phyloP scores from a whole-genome alignment of 768 basidiomycete species.

The Leccinum broughii region DNA sequence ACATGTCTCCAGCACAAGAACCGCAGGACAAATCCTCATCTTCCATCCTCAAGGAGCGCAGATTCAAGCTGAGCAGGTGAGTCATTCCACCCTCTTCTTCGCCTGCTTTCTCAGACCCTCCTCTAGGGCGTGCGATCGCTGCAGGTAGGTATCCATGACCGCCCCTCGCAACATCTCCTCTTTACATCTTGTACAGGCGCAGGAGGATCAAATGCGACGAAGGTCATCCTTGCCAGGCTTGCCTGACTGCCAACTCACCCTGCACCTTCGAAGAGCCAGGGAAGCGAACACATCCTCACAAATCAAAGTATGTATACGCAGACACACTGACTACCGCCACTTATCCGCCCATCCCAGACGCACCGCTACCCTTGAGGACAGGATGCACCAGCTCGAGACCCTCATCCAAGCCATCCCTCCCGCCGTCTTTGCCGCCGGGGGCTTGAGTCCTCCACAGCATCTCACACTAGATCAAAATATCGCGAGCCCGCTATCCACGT shows the following conservation, averaged over 20 bases:
- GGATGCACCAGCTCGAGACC: slow-evolving; percentile 86
- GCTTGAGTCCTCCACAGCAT: slow-evolving; percentile 36
- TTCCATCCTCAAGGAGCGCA: slow-evolving; percentile 69
- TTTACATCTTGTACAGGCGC: slow-evolving; percentile 47
- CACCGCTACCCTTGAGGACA: slow-evolving; percentile 80
- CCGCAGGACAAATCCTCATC: slow-evolving; percentile 46
- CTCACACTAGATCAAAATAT: slow-evolving; percentile 36
- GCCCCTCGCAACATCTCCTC: neutral
- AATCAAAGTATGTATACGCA: slow-evolving; percentile 69
- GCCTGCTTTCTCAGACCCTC: slow-evolving; percentile 9
- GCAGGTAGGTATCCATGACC: slow-evolving; percentile 59
- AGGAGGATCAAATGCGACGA: slow-evolving; percentile 87
- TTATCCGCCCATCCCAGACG: slow-evolving; percentile 44
- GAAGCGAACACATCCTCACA: slow-evolving; percentile 83
- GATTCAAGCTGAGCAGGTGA: slow-evolving; percentile 87
- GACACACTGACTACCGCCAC: slow-evolving; percentile 6
- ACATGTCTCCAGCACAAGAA: slow-evolving; percentile 35
- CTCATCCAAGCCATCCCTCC: slow-evolving; percentile 84
- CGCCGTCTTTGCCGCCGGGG: slow-evolving; percentile 70
- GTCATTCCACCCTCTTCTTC: slow-evolving; percentile 16
- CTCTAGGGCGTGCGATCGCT: slow-evolving; percentile 85
- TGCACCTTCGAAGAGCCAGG: slow-evolving; percentile 89
- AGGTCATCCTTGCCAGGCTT: slow-evolving; percentile 86
- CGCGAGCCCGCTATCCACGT: slow-evolving; percentile 37
- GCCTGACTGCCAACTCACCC: slow-evolving; percentile 75